phyloP scores from a whole-genome alignment of 2,329 filamentous ascomycete genomes.

The Aspergillus unguis region DNA sequence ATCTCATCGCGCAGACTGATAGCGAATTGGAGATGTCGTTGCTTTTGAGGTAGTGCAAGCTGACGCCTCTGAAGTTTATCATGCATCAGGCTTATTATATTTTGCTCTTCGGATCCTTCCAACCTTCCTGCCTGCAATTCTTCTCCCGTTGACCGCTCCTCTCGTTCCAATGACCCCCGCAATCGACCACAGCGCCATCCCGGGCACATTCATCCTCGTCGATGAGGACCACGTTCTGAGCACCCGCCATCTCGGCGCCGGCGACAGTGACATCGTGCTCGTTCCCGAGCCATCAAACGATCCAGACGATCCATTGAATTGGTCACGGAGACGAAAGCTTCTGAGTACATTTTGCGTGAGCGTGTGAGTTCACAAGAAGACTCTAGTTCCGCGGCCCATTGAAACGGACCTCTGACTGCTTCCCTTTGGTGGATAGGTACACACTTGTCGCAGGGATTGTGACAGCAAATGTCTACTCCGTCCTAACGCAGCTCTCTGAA shows the following conservation, averaged over 20 bases:
- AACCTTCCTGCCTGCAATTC: background rate
- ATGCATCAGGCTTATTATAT: background rate
- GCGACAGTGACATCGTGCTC: conserved; percentile 40
- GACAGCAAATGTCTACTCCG: conserved; percentile 39
- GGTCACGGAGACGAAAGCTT: conserved; percentile 43
- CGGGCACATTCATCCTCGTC: conserved; percentile 46
- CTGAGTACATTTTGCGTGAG: conserved; percentile 43
- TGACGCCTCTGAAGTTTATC: conserved; percentile 3
- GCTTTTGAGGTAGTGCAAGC: background rate
- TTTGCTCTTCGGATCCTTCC: background rate
- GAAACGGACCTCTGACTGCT: background rate
- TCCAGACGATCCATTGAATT: conserved; percentile 49
- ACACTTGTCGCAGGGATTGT: conserved; percentile 38
- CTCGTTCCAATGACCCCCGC: conserved; percentile 23
- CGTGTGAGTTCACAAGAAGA: conserved; percentile 28
- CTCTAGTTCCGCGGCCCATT: background rate
- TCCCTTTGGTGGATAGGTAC: conserved; percentile 27
- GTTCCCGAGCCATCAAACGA: conserved; percentile 44
- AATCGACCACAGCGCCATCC: conserved; percentile 31
- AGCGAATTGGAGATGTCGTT: background rate
- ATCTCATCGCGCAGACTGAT: background rate
- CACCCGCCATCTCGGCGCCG: conserved; percentile 28
- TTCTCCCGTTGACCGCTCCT: background rate
- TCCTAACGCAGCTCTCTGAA: conserved; percentile 36
- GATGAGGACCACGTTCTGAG: conserved; percentile 38